Evolutionary conservation across 1,139 yeast species (phyloP).

Genomic region (Hemisphaericaspora subhashii): DNA sequence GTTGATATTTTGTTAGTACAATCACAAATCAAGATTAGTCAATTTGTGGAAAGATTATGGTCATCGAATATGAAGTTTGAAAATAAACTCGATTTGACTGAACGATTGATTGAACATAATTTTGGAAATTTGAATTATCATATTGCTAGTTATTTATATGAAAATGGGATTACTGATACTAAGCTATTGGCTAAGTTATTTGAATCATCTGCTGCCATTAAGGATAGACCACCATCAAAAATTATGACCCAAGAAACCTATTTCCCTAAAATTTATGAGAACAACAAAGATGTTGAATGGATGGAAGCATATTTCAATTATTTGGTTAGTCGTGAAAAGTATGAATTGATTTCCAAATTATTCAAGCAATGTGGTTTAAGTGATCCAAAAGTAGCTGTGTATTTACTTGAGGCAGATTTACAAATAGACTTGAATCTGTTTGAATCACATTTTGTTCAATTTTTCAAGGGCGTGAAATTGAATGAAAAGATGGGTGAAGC

Average conservation of each 20-base stretch:
- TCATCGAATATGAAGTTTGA: constrained; percentile 19
- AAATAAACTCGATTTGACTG: constrained; percentile 18
- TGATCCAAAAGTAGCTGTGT: constrained; percentile 3
- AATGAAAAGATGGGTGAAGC: constrained; percentile 17
- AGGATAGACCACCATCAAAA: constrained; percentile 3
- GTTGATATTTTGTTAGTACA: constrained; percentile 20
- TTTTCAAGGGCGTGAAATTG: neutral
- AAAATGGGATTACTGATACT: constrained; percentile 11
- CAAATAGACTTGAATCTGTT: constrained; percentile 10
- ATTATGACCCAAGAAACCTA: constrained; percentile 10
- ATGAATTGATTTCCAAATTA: constrained; percentile 11
- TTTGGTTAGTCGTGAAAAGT: constrained; percentile 15
- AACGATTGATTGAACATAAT: constrained; percentile 23
- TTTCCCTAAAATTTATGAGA: constrained; percentile 7
- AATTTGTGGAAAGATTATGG: constrained; percentile 29
- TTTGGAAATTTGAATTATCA: constrained; percentile 33
- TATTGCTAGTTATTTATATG: constrained; percentile 19
- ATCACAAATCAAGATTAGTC: constrained; percentile 19
- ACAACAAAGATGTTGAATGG: constrained; percentile 20
- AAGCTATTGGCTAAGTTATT: constrained; percentile 16
- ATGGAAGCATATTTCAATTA: constrained; percentile 18
- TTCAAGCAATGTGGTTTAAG: constrained; percentile 12
- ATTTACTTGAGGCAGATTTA: constrained; percentile 13
- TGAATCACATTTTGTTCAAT: constrained; percentile 7
- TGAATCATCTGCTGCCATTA: constrained; percentile 4